Conservation (phyloP, 305 asterid genomes). For the Withania somnifera region DNA sequence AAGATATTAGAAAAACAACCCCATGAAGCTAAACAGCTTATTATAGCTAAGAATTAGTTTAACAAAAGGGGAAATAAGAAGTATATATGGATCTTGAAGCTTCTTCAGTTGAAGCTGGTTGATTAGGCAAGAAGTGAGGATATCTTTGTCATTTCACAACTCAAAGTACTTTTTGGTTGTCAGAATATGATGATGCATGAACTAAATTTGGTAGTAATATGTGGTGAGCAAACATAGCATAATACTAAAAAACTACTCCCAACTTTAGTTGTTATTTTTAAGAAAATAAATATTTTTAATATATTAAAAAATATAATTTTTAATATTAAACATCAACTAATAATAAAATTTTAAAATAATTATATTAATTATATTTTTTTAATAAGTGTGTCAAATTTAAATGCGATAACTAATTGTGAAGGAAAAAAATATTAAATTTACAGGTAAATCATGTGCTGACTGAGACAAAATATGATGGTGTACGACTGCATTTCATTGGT, state of each 20-base stretch:
- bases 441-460: background rate
- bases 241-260: background rate
- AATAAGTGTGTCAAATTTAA: too few relatives aligned
- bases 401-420: too few relatives aligned
- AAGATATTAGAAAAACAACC: conserved; percentile 10
- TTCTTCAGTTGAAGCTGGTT: conserved; percentile 7
- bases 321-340: too few relatives aligned
- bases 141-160: conserved; percentile 4
- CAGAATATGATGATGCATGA: conserved; percentile 14
- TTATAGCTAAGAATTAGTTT: conserved; percentile 7
- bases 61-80: background rate
- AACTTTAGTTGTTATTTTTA: too few relatives aligned
- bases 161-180: conserved; percentile 8
- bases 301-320: too few relatives aligned
- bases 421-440: too few relatives aligned
- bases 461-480: background rate
- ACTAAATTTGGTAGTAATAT: conserved; percentile 1
- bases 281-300: too few relatives aligned
- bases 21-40: background rate
- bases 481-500: background rate
- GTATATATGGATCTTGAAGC: conserved; percentile 19
- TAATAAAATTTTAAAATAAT: too few relatives aligned
- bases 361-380: too few relatives aligned
- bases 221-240: background rate
- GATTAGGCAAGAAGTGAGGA: conserved; percentile 17